Conservation (phyloP, 108 stramenopile genomes). For the Discostella pseudostelligera region DNA sequence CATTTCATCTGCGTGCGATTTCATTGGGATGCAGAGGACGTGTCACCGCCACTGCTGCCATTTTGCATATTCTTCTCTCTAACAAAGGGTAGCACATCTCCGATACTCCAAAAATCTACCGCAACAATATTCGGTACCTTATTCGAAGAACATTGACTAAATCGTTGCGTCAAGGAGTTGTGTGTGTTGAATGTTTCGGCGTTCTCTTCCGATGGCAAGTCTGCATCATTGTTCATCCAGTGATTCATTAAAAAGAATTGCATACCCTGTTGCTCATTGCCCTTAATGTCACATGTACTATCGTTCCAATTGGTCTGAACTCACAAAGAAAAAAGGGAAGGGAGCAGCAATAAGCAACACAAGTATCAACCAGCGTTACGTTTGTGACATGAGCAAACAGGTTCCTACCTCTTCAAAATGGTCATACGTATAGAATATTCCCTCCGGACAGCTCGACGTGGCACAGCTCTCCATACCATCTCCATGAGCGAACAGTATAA, state of each 20-base stretch:
- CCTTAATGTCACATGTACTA: conserved; percentile 6
- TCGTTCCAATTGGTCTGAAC: conserved; percentile 11
- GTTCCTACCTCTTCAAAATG: conserved; percentile 1
- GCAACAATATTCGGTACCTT: conserved; percentile 42
- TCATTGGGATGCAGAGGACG: no score
- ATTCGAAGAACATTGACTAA: conserved; percentile 42
- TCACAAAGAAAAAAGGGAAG: background rate
- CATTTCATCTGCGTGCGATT: no score
- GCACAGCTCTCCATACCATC: conserved; percentile 14
- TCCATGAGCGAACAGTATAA: conserved; percentile 23
- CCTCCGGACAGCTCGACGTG: conserved; percentile 10
- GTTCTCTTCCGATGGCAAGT: conserved; percentile 17
- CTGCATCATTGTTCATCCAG: conserved; percentile 32
- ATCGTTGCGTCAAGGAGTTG: conserved; percentile 22
- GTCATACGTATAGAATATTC: conserved; percentile 25
- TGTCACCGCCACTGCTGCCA: background rate
- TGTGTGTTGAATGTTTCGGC: conserved; percentile 41
- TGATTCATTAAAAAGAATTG: conserved; percentile 58
- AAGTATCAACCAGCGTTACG: no score
- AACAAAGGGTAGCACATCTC: conserved; percentile 47
- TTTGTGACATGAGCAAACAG: no score
- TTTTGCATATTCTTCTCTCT: conserved; percentile 47
- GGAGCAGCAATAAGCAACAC: no score
- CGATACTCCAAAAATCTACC: conserved; percentile 64
- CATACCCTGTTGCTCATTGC: conserved; percentile 4